Evolutionary conservation across 140 eudicot genomes (phyloP).

Genomic region (Stevia rebaudiana): DNA sequence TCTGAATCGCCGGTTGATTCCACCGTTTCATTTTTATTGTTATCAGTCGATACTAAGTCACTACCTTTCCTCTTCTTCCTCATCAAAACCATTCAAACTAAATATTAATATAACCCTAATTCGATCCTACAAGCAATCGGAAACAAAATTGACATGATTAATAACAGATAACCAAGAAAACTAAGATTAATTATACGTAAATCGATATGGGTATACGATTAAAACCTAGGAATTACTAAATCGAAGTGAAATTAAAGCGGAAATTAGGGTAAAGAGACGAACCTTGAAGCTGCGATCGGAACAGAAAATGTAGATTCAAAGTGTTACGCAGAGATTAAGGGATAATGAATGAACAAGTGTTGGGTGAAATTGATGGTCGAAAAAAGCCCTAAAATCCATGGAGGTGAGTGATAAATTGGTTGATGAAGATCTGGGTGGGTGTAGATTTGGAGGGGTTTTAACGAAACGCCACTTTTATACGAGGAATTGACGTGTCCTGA

Average conservation of each 20-base stretch:
- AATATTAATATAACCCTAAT: conserved; percentile 10
- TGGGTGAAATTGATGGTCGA: conserved; percentile 6
- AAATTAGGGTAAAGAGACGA: conserved; percentile 21
- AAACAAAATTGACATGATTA: background rate
- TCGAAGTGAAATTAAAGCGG: background rate
- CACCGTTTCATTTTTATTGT: conserved; percentile 18
- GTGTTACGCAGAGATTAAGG: conserved; percentile 2
- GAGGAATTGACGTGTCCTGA: conserved; percentile 22
- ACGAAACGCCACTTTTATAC: conserved; percentile 5
- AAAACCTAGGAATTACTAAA: background rate
- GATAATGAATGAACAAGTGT: conserved; percentile 9
- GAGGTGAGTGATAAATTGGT: conserved; percentile 5
- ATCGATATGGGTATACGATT: conserved; percentile 7
- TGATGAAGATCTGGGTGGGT: conserved; percentile 18
- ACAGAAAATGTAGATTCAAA: conserved; percentile 6
- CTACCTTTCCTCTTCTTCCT: conserved; percentile 76
- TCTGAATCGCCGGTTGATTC: conserved; percentile 41
- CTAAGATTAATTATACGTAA: background rate
- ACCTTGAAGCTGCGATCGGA: conserved; percentile 18
- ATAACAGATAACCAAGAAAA: background rate
- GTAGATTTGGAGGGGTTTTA: conserved; percentile 31
- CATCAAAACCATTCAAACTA: conserved; percentile 25
- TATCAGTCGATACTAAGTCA: conserved; percentile 33
- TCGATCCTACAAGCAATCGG: conserved; percentile 18
- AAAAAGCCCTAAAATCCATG: background rate